Evolutionary conservation across 2,329 filamentous ascomycete genomes (phyloP), one percentile per base, ranked within the genome.

Genomic region (Verticillium dahliae): DNA sequence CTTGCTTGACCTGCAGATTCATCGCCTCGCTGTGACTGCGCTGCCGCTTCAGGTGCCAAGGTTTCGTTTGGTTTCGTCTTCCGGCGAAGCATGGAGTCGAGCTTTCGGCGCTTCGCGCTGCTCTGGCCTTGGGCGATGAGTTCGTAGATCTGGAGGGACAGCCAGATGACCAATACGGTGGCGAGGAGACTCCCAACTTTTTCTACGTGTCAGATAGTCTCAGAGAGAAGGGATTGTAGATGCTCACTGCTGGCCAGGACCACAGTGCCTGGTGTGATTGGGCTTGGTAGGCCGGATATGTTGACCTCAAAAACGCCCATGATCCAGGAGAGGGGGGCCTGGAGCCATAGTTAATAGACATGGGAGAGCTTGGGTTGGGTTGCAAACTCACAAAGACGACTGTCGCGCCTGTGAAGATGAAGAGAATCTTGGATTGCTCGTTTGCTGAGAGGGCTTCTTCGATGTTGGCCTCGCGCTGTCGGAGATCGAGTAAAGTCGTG

Each of bases 401-500:
- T 0, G 64, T 66, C 0, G 64, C 64, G 0, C 64, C 64, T 0
- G 64, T 66, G 3, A 66, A 66, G 41, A 66, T 66, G 64, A 66
- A 66, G 1, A 66, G 63, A 13, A 66, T 66, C 58, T 66, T 66
- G 56, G 64, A 66, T 58, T 66, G 64, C 61, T 66, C 63, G 60
- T 62, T 66, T 3, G 64, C 64, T 0, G 64, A 66, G 1, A 66
- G 45, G 4, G 64, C 64, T n/a, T 66, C 64, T 13, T 66, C 64
- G 22, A 66, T 66, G 14, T 66, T 66, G 0, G 64, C 64, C 41
- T 66, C 64, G 2, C 64, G 58, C 59, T 66, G 64, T 18, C 64
- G 59, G 55, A 66, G 52, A 9, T 66, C 64, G 0, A 66, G 6
- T n/a, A 66, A 7, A 0, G 64, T 66, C 5, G 64, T 66, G 22